Evolutionary conservation across 257 asterid species (phyloP).

Genomic region (Solanum stenotomum): DNA sequence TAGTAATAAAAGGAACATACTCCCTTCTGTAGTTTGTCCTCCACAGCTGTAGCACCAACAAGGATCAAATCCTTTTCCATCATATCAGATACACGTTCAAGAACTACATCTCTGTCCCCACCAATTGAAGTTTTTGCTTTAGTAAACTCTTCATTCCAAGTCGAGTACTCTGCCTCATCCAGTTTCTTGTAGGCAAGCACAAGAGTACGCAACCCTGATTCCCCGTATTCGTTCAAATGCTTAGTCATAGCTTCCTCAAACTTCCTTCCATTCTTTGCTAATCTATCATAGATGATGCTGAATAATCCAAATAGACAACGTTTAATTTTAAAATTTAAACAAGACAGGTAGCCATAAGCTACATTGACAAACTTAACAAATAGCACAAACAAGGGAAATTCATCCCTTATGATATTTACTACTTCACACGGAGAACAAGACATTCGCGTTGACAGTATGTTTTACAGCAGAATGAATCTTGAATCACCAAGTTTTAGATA

Average conservation of each 20-base stretch:
- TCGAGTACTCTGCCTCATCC: slow-evolving; percentile 57
- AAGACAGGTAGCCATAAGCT: background rate
- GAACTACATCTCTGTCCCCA: slow-evolving; percentile 74
- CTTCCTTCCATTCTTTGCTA: slow-evolving; percentile 59
- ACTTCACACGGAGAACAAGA: background rate
- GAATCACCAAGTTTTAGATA: background rate
- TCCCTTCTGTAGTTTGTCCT: slow-evolving; percentile 98
- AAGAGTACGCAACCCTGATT: slow-evolving; percentile 87
- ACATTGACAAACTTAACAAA: background rate
- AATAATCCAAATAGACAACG: slow-evolving; percentile 12
- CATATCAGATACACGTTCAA: slow-evolving; percentile 75
- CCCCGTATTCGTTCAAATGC: slow-evolving; percentile 92
- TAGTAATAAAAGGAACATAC: slow-evolving; percentile 28
- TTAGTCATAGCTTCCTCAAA: slow-evolving; percentile 63
- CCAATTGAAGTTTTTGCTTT: slow-evolving; percentile 80
- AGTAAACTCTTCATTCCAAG: slow-evolving; percentile 87
- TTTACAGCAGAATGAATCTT: background rate
- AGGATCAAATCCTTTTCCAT: slow-evolving; percentile 91
- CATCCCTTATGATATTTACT: background rate
- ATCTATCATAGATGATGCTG: slow-evolving; percentile 94
- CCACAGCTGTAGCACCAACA: slow-evolving; percentile 98
- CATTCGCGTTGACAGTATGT: background rate
- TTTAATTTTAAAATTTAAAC: background rate
- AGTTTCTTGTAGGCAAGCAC: slow-evolving; percentile 94
- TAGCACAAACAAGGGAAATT: background rate